Evolutionary conservation across 768 basidiomycete genomes (phyloP), one percentile per base, ranked within the genome.

Genomic region (Lenzites betulinus): DNA sequence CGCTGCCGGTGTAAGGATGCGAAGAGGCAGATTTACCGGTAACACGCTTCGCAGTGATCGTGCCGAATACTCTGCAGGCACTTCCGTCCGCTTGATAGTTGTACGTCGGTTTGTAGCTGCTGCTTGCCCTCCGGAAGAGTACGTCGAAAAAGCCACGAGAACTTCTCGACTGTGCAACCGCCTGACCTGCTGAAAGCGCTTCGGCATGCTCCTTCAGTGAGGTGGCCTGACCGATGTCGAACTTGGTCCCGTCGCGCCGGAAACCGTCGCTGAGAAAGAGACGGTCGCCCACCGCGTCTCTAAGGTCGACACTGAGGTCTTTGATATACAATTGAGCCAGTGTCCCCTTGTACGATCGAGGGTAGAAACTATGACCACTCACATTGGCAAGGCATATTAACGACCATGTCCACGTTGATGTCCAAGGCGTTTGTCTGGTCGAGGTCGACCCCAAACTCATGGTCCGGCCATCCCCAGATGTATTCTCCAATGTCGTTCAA

Each of bases 331-430:
- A 15, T n/a, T 15, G 41, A 9, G 23, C 35, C 35, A 6, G 23
- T 16, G 22, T 25, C 2, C 12, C 30, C n/a, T n/a, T n/a, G n/a
- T n/a, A 33, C 30, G 20, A 1, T 41, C 13, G 4, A n/a, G 7
- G 15, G 38, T 0, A 18, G 3, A 12, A 33, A 38, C 20, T 18
- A 5, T 54, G 13, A 50, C 33, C 3, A 84, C 93, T 75, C 73
- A 96, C 95, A 93, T 74, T 82, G 79, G 76, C 95, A 98, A 2
- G 93, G 94, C 84, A 94, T 97, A 67, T 92, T 91, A 38, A 98
- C 90, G 25, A 91, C 85, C 76, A 98, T 75, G 76, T 99, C 96
- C 54, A 98, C 82, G 73, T 99, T 98, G 65, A 99, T 79, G 65
- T 86, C 84, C 79, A 99, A 78, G 53, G 79, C 86, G 62, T 81